Base-by-base conservation (phyloP, 2,329 filamentous ascomycete species). In the Coleophoma crateriformis region DNA sequence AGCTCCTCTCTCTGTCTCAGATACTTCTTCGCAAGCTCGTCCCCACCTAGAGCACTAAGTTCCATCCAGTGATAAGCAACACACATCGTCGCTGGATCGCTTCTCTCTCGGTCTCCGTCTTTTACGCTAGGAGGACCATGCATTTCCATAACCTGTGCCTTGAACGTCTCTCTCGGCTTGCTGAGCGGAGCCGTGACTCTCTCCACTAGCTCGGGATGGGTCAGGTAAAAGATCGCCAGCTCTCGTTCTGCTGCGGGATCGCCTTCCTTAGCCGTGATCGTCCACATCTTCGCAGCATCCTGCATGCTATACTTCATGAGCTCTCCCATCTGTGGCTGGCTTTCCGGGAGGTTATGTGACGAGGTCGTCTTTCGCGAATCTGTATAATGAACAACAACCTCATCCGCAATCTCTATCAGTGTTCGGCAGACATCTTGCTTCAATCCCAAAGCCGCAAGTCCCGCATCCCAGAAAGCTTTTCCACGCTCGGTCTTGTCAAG, bases 21-120 rank as follows among this genome's bases (percentile, higher is more conserved):
- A 69, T 92, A 91, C 65, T 85, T 87, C 64, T 82, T 85, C 17
- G 92, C 92, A 58, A 95, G 73, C 62, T 87, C 81, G 65, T 97
- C 92, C 1, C 90, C 90, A n/a, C 90, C 90, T 48, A 80, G 79
- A 59, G 89, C 87, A 35, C 88, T 90, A 57, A 88, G 76, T 71
- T 92, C 89, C 90, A 97, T 96, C 91, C 92, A 97, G 73, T 97
- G 92, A 68, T 95, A 84, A 10, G 92, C 92, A 50, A 96, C 82
- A 61, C 91, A 96, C 88, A 97, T 94, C 39, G 90, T 83, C 48
- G 86, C 86, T 2, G 89, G 88, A 65, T 96, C 90, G 52, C 85
- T 90, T 57, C 89, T 76, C 48, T 74, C 68, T 14, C 77, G 74
- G 60, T 86, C 81, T 47, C 78, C 73, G 38, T 78, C 78, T 40